Evolutionary conservation across 805 yeast species (phyloP), one percentile per base, ranked within the genome.

Genomic region (Saccharomycopsis sp.): DNA sequence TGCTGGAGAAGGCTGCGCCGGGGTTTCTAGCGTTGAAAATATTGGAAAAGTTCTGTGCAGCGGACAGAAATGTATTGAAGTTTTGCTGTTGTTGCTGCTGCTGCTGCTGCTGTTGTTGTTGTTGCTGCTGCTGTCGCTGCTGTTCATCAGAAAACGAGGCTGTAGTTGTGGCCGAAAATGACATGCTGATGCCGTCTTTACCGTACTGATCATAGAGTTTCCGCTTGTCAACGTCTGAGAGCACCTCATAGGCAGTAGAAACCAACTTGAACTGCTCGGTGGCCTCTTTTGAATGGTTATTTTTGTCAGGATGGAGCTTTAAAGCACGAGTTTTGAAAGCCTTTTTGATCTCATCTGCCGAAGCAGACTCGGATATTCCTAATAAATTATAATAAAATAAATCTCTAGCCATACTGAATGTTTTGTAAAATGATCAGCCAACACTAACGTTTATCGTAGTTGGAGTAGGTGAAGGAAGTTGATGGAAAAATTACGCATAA

Each of bases 221-320:
- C 14, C 62, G 35, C 17, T 53, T 52, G 15, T 19, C 2, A 1
- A 73, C 75, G 71, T 93, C 97, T 3, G 88, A 82, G 12, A 93
- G 73, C 1, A 92, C 87, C 67, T 94, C 97, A 70, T 91, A 93
- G 0, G 98, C 98, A 2, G 90, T 82, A 67, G 96, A 79, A 2
- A 93, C 85, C 56, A 82, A 79, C 2, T 94, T 86, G 73, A 93
- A 93, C 58, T 80, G 75, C 49, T 78, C 81, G 0, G 96, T 89
- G 1, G 97, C 96, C 60, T 83, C 94, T 66, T 89, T 96, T 2
- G 84, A 79, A 66, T 87, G 84, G 64, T 85, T 85, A 66, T 93
- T 93, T 70, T 94, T 87, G 69, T 93, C 98, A 0, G 98, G 98
- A 72, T 93, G 98, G 35, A 86, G 80, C 63, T 75, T 78, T 34